Conservation (phyloP, 768 basidiomycete species). For the Dictyophora rubrovolvata region DNA sequence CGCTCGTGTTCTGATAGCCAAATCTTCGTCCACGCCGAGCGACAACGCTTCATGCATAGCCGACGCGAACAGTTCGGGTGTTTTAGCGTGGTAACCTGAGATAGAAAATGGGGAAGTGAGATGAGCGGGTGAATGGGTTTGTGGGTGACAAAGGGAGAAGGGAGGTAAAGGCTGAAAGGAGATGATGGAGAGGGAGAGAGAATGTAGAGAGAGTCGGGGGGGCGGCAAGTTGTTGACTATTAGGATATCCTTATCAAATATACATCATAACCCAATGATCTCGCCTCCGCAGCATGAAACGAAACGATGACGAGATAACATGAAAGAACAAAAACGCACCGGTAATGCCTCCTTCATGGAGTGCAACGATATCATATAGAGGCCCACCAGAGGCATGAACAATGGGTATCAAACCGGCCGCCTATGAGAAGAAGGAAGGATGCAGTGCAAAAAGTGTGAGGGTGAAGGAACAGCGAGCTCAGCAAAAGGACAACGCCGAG, state of each 20-base stretch:
- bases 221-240: too few species aligned
- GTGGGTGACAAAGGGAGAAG: too few species aligned
- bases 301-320: background rate
- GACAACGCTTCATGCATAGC: conserved; percentile 55
- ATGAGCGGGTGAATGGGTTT: background rate
- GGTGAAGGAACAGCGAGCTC: conserved; percentile 11
- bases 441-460: too few species aligned
- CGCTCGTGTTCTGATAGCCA: conserved; percentile 58
- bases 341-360: conserved; percentile 58
- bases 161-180: too few species aligned
- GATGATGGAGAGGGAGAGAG: too few species aligned
- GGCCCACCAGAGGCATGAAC: conserved; percentile 92
- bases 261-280: too few species aligned
- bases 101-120: background rate
- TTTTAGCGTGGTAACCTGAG: conserved; percentile 71
- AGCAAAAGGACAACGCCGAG: conserved; percentile 7
- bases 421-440: conserved; percentile 41
- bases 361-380: conserved; percentile 81
- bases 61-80: conserved; percentile 53
- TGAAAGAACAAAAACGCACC: conserved; percentile 27
- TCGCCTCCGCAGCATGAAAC: background rate
- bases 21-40: conserved; percentile 42
- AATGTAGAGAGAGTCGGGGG: too few species aligned
- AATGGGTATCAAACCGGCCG: conserved; percentile 87
- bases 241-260: too few species aligned